Percentiles rank a stretch among this genome's conserved stretches.
phyloP scores from a whole-genome alignment of 805 yeast species.

The Candida krabiensis region DNA sequence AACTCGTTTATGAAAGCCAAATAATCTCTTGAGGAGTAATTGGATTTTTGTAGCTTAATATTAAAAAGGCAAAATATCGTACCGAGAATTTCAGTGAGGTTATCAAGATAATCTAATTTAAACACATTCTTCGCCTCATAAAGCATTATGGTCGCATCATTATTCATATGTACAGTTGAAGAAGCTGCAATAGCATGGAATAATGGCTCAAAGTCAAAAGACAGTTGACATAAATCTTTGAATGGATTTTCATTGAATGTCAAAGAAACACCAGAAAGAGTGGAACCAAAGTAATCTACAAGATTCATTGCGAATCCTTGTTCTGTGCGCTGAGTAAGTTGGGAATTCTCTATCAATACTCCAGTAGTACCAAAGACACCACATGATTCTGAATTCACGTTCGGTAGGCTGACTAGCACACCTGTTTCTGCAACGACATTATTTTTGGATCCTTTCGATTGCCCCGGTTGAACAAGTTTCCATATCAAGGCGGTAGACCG shows the following conservation, averaged over 20 bases:
- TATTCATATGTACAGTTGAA: conserved; percentile 5
- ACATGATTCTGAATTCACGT: too few species aligned
- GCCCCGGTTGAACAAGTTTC: conserved; percentile 1
- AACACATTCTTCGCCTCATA: background rate
- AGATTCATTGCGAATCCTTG: conserved; percentile 1
- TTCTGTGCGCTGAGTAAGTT: background rate
- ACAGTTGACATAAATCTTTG: conserved; percentile 3
- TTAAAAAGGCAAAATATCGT: conserved; percentile 8
- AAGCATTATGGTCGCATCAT: background rate
- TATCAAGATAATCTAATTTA: background rate
- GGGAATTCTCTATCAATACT: background rate
- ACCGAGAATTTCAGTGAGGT: conserved; percentile 7
- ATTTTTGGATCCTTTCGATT: background rate
- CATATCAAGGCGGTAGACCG: conserved; percentile 3
- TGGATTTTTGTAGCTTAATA: conserved; percentile 7
- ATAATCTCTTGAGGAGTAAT: conserved; percentile 5
- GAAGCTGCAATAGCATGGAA: conserved; percentile 9
- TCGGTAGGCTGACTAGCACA: too few species aligned
- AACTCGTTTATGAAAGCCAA: conserved; percentile 5
- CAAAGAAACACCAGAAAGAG: conserved; percentile 12
- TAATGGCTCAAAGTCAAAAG: conserved; percentile 6
- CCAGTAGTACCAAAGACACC: background rate
- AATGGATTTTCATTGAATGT: conserved; percentile 9
- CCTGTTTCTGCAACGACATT: too few species aligned
- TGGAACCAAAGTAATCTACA: conserved; percentile 6